phyloP scores from a whole-genome alignment of 2,329 filamentous ascomycete species.

The Massarina eburnea region DNA sequence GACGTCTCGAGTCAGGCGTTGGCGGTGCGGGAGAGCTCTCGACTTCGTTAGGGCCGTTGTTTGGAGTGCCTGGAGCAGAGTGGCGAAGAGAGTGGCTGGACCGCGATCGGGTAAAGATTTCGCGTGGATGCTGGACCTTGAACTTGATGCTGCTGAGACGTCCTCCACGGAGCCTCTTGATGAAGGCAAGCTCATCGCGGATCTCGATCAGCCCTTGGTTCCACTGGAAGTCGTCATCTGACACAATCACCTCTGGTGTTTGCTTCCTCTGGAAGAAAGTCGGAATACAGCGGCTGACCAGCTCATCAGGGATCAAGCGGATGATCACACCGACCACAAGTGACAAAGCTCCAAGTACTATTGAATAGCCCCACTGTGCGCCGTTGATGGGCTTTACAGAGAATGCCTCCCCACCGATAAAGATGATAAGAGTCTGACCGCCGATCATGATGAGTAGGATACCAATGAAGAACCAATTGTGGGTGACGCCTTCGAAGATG shows the following conservation, averaged over 20 bases:
- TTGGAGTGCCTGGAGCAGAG: slow-evolving; percentile 62
- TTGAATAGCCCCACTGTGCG: slow-evolving; percentile 84
- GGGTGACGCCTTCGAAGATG: slow-evolving; percentile 83
- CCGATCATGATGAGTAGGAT: slow-evolving; percentile 88
- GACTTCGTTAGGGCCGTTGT: slow-evolving; percentile 47
- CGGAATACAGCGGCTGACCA: slow-evolving; percentile 52
- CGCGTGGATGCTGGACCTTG: slow-evolving; percentile 72
- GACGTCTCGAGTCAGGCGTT: slow-evolving; percentile 58
- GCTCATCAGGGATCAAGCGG: slow-evolving; percentile 76
- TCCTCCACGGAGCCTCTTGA: slow-evolving; percentile 78
- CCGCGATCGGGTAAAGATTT: slow-evolving; percentile 64
- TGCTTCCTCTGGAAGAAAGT: slow-evolving; percentile 46
- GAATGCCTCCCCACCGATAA: slow-evolving; percentile 81
- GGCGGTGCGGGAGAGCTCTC: slow-evolving; percentile 49
- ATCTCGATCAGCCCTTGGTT: slow-evolving; percentile 74
- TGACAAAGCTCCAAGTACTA: slow-evolving; percentile 81
- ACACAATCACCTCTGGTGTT: slow-evolving; percentile 46
- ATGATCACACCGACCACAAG: slow-evolving; percentile 81
- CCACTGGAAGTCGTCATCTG: slow-evolving; percentile 58
- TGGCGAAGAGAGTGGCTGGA: slow-evolving; percentile 60
- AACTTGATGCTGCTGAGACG: slow-evolving; percentile 81
- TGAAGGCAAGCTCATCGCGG: slow-evolving; percentile 76
- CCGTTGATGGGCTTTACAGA: slow-evolving; percentile 69
- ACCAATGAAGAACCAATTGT: slow-evolving; percentile 84
- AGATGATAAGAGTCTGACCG: slow-evolving; percentile 87